Base-by-base conservation (phyloP, 306 rosid species). In the Cucumis hystrix region DNA sequence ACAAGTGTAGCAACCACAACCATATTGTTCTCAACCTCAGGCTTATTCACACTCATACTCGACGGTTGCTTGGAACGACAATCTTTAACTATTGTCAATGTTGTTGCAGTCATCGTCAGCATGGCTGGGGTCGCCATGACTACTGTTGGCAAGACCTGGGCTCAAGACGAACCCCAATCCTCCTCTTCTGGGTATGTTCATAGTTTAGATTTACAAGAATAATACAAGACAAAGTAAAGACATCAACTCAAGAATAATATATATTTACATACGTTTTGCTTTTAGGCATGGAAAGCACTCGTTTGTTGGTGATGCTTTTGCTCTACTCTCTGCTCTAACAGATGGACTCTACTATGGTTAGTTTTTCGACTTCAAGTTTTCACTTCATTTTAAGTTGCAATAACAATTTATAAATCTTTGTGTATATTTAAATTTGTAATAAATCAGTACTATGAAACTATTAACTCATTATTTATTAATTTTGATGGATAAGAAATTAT, bases 91-190 rank as follows among this genome's bases (percentile, higher is more conserved):
- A 15, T 33, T 0, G 71, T 80, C 15, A 80, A 80, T 14, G 47
- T 67, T 3, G 54, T 65, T 2, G 72, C 83, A 2, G 83, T 80
- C 54, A 3, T 67, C 9, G 77, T 80, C 7, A 80, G 83, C 30
- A 76, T 80, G 80, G 83, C 80, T 25, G 83, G 83, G 7, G 83
- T 76, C 12, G 77, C 64, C 30, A 75, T 80, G 83, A 80, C 83
- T 3, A 67, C 79, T 3, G 45, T 56, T 25, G 83, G 83, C 8
- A 80, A 76, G 77, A 80, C 83, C 1, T 75, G 70, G 75, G 80
- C 56, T 5, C 16, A 18, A 25, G 80, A 80, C 10, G 62, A 80
- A 30, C 3, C 77, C 9, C 80, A 25, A 10, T n/a, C 70, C 7
- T 41, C 43, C 30, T 40, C 66, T 1, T 56, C 39, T 5, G 37